phyloP scores from a whole-genome alignment of 225 moss, liverwort and hornwort species.

The Pleurozium schreberi region DNA sequence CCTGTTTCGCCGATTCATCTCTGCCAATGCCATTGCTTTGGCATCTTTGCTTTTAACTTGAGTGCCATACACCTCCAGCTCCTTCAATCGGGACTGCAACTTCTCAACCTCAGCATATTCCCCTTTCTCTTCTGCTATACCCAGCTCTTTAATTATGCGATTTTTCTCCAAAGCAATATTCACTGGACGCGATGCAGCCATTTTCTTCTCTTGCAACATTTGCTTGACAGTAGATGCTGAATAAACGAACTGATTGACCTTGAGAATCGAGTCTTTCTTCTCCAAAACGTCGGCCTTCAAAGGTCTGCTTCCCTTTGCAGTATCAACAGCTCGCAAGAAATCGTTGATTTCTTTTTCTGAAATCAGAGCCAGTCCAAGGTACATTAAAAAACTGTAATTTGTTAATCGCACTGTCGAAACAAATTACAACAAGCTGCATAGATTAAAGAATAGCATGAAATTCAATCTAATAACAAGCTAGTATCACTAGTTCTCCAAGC shows the following conservation, averaged over 20 bases:
- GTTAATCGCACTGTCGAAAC: not conserved
- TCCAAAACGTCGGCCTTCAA: conserved; percentile 48
- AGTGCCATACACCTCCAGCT: conserved; percentile 56
- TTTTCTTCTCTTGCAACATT: conserved; percentile 95
- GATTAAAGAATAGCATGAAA: not conserved
- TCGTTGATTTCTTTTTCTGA: conserved; percentile 72
- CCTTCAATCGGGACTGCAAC: conserved; percentile 68
- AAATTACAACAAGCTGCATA: not conserved
- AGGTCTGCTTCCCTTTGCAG: conserved; percentile 46
- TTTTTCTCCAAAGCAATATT: conserved; percentile 88
- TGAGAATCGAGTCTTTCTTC: conserved; percentile 68
- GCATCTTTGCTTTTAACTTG: conserved; percentile 87
- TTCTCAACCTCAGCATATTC: conserved; percentile 58
- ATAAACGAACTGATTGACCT: conserved; percentile 82
- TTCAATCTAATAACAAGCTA: not conserved
- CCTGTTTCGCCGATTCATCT: conserved; percentile 95
- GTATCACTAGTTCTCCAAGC: not conserved
- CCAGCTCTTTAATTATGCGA: conserved; percentile 60
- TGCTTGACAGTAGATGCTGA: conserved; percentile 89
- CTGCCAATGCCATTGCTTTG: conserved; percentile 89
- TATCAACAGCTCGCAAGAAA: conserved; percentile 51
- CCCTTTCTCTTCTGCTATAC: conserved; percentile 52
- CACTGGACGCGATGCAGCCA: conserved; percentile 69
- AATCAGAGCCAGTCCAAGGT: not conserved
- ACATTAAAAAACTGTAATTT: not conserved